These are phyloP conservation scores for Suaeda aralocaspica DNA, from an alignment of 148 eudicot genomes.

Conservation along the genomic window DNA sequence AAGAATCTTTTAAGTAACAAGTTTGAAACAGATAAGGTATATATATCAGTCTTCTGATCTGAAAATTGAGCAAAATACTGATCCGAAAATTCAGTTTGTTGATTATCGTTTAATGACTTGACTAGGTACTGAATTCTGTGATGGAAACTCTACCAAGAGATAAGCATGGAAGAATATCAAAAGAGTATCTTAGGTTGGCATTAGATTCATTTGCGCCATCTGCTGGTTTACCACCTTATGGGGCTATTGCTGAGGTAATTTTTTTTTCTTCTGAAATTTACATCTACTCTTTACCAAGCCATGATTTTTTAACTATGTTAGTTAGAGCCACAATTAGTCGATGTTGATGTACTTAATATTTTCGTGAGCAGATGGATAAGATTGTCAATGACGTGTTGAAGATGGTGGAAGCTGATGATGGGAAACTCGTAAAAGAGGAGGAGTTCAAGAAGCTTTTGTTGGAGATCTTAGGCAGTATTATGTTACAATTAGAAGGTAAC, in stretches of 20 bases:
- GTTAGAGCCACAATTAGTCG: neutral
- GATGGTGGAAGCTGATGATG: constrained; percentile 63
- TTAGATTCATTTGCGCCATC: constrained; percentile 71
- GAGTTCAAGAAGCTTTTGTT: constrained; percentile 79
- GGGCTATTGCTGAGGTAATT: constrained; percentile 73
- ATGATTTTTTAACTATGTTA: neutral
- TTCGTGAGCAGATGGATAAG: constrained; percentile 57
- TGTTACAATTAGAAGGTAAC: constrained; percentile 75
- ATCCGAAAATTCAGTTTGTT: neutral
- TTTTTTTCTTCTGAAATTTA: too few relatives aligned
- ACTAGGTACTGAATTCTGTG: constrained; percentile 56
- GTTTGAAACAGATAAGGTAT: constrained; percentile 85
- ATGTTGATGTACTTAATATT: neutral
- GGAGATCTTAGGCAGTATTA: constrained; percentile 67
- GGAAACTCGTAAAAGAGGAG: constrained; percentile 66
- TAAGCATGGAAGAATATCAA: constrained; percentile 56
- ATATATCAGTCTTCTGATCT: neutral
- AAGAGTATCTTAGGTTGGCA: constrained; percentile 54
- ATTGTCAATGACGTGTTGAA: constrained; percentile 41
- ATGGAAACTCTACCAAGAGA: constrained; percentile 54
- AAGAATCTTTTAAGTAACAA: constrained; percentile 67
- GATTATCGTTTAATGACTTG: constrained; percentile 2
- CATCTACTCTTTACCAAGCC: too few relatives aligned
- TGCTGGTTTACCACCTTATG: constrained; percentile 82
- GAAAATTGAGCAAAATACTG: neutral